Conservation (phyloP, 208 protist species). For the Trypanosoma vivax region DNA sequence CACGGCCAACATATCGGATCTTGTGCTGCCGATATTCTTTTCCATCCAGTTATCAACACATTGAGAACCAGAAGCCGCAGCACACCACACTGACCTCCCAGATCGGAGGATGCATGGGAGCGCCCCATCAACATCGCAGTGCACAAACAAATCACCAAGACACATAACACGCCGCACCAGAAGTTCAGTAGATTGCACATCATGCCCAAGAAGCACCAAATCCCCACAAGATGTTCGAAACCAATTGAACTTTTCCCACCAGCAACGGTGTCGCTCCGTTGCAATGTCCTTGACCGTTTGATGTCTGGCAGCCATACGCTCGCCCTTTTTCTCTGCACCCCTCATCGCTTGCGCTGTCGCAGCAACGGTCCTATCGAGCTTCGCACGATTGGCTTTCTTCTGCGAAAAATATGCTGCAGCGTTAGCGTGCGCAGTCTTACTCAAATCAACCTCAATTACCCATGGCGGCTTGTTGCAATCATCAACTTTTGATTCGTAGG, state of each 20-base stretch:
- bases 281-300: constrained; percentile 73
- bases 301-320: constrained; percentile 49
- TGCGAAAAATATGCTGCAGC: constrained; percentile 86
- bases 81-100: constrained; percentile 27
- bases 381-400: constrained; percentile 77
- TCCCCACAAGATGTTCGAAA: constrained; percentile 96
- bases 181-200: constrained; percentile 95
- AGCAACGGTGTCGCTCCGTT: constrained; percentile 83
- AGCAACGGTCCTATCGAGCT: constrained; percentile 82
- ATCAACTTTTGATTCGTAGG: constrained; percentile 23
- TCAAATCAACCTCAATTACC: constrained; percentile 91
- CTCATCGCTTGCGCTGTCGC: constrained; percentile 79
- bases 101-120: constrained; percentile 92
- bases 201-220: constrained; percentile 92
- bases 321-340: constrained; percentile 68
- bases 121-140: constrained; percentile 93
- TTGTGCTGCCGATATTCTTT: not conserved
- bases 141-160: constrained; percentile 92
- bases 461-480: constrained; percentile 40
- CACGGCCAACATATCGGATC: constrained; percentile 18
- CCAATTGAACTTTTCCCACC: constrained; percentile 99
- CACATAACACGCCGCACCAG: constrained; percentile 77
- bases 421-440: constrained; percentile 92
- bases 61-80: not conserved
- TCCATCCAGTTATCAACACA: not conserved